Percentiles rank a stretch among this genome's conserved stretches.
These are phyloP conservation scores for Amylostereum chailletii DNA, from an alignment of 1,284 basidiomycete genomes.

Conservation along the genomic window DNA sequence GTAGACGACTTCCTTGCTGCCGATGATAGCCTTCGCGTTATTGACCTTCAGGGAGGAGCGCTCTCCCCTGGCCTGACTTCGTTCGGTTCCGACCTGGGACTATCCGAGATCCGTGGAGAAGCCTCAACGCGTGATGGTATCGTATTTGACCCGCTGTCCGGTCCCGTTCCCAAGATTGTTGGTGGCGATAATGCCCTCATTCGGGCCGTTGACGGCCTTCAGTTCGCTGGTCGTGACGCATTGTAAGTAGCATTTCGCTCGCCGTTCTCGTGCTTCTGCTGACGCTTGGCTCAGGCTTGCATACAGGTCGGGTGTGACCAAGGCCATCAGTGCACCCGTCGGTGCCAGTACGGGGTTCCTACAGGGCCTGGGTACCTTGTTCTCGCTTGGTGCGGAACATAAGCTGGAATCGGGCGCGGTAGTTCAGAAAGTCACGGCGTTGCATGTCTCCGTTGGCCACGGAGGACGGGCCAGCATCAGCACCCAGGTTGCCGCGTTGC, in stretches of 20 bases:
- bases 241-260: constrained; percentile 32
- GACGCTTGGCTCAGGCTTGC: constrained; percentile 34
- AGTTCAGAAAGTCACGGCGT: constrained; percentile 55
- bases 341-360: constrained; percentile 38
- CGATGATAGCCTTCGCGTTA: constrained; percentile 10
- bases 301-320: constrained; percentile 52
- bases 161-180: constrained; percentile 21
- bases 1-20: constrained; percentile 5
- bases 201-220: constrained; percentile 41
- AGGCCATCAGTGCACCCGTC: constrained; percentile 58
- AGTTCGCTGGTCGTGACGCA: constrained; percentile 42
- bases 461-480: constrained; percentile 29
- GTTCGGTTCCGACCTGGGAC: constrained; percentile 49
- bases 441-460: constrained; percentile 60
- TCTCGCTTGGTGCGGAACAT: constrained; percentile 48
- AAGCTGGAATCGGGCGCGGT: constrained; percentile 61
- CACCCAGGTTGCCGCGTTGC: constrained; percentile 45
- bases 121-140: constrained; percentile 58
- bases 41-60: constrained; percentile 33
- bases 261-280: constrained; percentile 12
- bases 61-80: constrained; percentile 49
- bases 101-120: constrained; percentile 56
- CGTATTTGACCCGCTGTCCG: constrained; percentile 23
- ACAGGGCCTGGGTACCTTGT: constrained; percentile 42
- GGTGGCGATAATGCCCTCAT: constrained; percentile 32